Percentiles rank a stretch among this genome's conserved stretches.
These are phyloP conservation scores for Colletotrichum cereale DNA, from an alignment of 2,329 filamentous ascomycete species.

Conservation along the genomic window DNA sequence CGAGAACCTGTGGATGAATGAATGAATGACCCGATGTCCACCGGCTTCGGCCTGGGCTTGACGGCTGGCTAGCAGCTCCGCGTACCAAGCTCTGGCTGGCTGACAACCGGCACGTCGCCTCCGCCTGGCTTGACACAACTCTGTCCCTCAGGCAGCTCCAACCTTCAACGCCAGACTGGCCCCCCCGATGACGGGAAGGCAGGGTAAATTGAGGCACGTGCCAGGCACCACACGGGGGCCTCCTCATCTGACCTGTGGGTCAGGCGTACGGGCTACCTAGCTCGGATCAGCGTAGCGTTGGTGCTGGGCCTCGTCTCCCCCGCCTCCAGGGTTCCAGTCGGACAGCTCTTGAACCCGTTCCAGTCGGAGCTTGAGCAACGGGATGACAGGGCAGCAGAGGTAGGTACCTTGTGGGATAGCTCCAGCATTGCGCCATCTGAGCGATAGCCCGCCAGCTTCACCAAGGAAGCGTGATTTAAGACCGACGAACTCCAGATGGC, in stretches of 20 bases:
- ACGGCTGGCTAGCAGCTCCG: neutral
- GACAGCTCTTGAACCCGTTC: constrained; percentile 28
- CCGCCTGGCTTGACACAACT: constrained; percentile 2
- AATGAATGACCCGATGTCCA: neutral
- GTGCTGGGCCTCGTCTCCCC: constrained; percentile 38
- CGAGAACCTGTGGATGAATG: constrained; percentile 17
- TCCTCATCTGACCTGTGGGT: constrained; percentile 39
- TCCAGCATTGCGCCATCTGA: constrained; percentile 19
- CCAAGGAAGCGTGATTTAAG: neutral
- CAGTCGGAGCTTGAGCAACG: constrained; percentile 9
- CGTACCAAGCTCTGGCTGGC: constrained; percentile 6
- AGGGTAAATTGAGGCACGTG: constrained; percentile 35
- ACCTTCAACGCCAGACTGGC: constrained; percentile 22
- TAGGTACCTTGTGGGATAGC: constrained; percentile 23
- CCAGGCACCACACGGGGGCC: constrained; percentile 35
- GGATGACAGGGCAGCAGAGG: constrained; percentile 16
- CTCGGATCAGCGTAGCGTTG: constrained; percentile 39
- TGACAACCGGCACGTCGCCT: neutral
- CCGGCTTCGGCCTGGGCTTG: constrained; percentile 12
- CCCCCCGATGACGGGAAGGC: constrained; percentile 35
- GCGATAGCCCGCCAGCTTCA: constrained; percentile 20
- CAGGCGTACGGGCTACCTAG: constrained; percentile 34
- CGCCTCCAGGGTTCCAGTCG: constrained; percentile 38
- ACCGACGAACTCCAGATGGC: constrained; percentile 4
- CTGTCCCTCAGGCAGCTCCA: constrained; percentile 17